These are phyloP conservation scores for Papiliotrema nemorosa DNA, from an alignment of 1,284 basidiomycete species.

Conservation along the genomic window DNA sequence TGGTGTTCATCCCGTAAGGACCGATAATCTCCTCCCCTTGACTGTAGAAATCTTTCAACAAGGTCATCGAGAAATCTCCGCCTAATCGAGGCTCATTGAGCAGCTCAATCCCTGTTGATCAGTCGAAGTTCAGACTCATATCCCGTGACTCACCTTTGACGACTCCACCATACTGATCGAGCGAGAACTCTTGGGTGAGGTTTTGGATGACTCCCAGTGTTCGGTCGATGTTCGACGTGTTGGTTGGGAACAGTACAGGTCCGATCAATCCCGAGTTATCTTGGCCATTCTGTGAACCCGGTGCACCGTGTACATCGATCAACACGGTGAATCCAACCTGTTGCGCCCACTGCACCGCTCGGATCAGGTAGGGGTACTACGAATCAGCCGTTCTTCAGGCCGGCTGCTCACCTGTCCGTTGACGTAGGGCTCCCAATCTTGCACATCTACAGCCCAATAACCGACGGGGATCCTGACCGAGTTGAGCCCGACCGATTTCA, in stretches of 20 bases:
- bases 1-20: slow-evolving; percentile 17
- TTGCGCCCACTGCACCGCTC: slow-evolving; percentile 25
- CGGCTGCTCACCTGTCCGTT: slow-evolving; percentile 19
- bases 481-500: slow-evolving; percentile 28
- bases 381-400: neutral
- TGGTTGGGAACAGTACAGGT: slow-evolving; percentile 20
- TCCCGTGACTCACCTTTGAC: slow-evolving; percentile 18
- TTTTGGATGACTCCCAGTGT: slow-evolving; percentile 27
- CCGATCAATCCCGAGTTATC: slow-evolving; percentile 30
- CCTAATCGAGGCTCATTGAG: slow-evolving; percentile 39
- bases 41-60: slow-evolving; percentile 28
- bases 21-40: slow-evolving; percentile 1
- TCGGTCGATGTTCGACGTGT: slow-evolving; percentile 33
- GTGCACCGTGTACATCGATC: slow-evolving; percentile 61
- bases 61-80: slow-evolving; percentile 21
- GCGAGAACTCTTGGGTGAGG: slow-evolving; percentile 52
- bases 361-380: slow-evolving; percentile 26
- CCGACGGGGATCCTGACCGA: slow-evolving; percentile 34
- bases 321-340: slow-evolving; percentile 24
- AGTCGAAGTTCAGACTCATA: neutral
- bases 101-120: slow-evolving; percentile 55
- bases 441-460: slow-evolving; percentile 32
- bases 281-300: slow-evolving; percentile 57
- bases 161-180: slow-evolving; percentile 28
- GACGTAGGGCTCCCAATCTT: slow-evolving; percentile 31